Percentiles rank a stretch among this genome's conserved stretches.
Evolutionary conservation across 148 eudicot species (phyloP).

Genomic region (Heliosperma pusillum): DNA sequence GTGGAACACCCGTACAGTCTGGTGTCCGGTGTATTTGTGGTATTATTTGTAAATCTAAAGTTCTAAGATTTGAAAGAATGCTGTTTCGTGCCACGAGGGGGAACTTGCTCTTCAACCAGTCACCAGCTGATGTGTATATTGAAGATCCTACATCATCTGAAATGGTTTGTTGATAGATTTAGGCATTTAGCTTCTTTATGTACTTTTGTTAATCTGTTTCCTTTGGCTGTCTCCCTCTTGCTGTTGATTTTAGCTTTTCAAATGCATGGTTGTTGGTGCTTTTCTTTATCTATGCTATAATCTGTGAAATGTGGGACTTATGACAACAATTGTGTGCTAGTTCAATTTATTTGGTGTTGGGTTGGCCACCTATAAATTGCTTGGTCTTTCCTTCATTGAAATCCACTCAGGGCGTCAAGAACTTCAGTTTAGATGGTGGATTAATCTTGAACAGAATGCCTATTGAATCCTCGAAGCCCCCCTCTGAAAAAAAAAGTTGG

Average conservation of each 20-base stretch:
- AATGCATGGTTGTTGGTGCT: neutral
- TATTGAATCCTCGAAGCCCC: neutral
- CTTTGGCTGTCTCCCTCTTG: neutral
- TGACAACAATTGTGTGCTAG: conserved; percentile 2
- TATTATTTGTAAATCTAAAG: conserved; percentile 65
- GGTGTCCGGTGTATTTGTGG: conserved; percentile 94
- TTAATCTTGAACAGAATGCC: neutral
- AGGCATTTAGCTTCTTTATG: neutral
- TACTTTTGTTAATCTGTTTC: neutral
- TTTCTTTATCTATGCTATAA: neutral
- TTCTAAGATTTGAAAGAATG: conserved; percentile 84
- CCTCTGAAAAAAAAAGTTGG: neutral
- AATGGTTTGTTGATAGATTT: conserved; percentile 46
- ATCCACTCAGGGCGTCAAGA: neutral
- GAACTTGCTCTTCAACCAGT: conserved; percentile 93
- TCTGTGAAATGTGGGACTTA: neutral
- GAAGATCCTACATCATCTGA: conserved; percentile 84
- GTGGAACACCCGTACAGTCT: conserved; percentile 61
- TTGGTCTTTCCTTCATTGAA: neutral
- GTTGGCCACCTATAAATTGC: neutral
- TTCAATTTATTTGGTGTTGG: neutral
- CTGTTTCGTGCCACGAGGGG: conserved; percentile 98
- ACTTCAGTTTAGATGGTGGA: neutral
- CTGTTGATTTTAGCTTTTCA: neutral
- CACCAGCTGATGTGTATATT: conserved; percentile 76